Evolutionary conservation across 257 asterid species (phyloP), one percentile per base, ranked within the genome.

Genomic region (Ajuga chamaepitys): DNA sequence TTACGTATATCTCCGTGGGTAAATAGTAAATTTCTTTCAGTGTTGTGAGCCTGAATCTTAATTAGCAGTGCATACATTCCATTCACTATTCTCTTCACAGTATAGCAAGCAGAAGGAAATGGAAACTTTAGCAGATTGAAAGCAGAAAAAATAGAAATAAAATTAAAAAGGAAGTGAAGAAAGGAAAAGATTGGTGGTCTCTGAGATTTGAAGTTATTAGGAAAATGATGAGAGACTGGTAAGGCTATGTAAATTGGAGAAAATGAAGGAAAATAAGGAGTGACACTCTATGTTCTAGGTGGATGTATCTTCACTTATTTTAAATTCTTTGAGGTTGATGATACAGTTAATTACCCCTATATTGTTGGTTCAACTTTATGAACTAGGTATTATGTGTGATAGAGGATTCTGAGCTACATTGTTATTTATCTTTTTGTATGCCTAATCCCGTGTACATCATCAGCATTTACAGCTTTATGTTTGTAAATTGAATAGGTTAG

Each of bases 401-500:
- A 57, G 42, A 56, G 57, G 58, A 55, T 50, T 61, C 47, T 55
- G 40, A 41, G 42, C 34, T 18, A 61, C 56, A 17, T 5, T 9
- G 1, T 30, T 26, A 9, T 54, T 47, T 32, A 2, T 64, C 7
- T 38, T 30, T 16, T n/a, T 12, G 30, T 44, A 10, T 53, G 37
- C 13, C 11, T 60, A 26, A 24, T 22, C 34, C 66, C 46, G 16
- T 44, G 14, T 40, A 2, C 7, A 17, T 57, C 21, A 20, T 10
- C 9, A 22, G 24, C 11, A n/a, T 64, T 28, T 52, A 12, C 50
- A 40, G 32, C 47, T 22, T 42, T n/a, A 10, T 21, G 34, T 22
- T 48, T 30, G 64, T 21, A 52, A 30, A 60, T 50, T 58, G 59
- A 38, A 54, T 68, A 91, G 97, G 95, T 88, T 60, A 82, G 96